These are phyloP conservation scores for Boeremia exigua DNA, from an alignment of 2,329 filamentous ascomycete species.

Conservation along the genomic window DNA sequence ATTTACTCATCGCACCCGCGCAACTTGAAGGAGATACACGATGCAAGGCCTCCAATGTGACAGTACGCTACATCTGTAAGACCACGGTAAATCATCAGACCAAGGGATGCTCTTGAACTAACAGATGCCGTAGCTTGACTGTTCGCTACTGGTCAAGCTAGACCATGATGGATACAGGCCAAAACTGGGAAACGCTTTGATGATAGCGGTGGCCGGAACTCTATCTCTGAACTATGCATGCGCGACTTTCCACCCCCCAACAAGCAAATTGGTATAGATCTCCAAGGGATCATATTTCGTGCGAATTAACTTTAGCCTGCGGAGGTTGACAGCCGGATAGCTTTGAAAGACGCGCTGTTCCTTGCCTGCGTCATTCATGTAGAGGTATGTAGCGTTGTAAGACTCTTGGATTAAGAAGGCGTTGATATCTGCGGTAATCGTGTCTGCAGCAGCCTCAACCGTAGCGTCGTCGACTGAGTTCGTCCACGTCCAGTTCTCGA, in stretches of 20 bases:
- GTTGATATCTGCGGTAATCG: slow-evolving; percentile 19
- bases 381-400: slow-evolving; percentile 17
- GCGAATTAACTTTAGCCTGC: slow-evolving; percentile 36
- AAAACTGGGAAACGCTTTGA: no score
- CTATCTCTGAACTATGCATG: neutral
- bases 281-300: slow-evolving; percentile 39
- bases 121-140: no score
- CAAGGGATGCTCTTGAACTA: no score
- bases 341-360: slow-evolving; percentile 33
- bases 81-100: no score
- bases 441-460: slow-evolving; percentile 12
- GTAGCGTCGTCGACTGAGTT: slow-evolving; percentile 13
- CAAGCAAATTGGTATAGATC: slow-evolving; percentile 33
- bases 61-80: no score
- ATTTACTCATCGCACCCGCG: no score
- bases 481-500: slow-evolving; percentile 21
- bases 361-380: slow-evolving; percentile 37
- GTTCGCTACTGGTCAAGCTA: no score
- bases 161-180: no score
- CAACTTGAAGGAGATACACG: no score
- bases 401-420: neutral
- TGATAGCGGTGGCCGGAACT: neutral
- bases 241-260: slow-evolving; percentile 30
- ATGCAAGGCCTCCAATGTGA: no score
- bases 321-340: slow-evolving; percentile 40